Percentiles rank a stretch among this genome's conserved stretches.
phyloP scores from a whole-genome alignment of 345 rosid genomes.

The Linum trigynum region DNA sequence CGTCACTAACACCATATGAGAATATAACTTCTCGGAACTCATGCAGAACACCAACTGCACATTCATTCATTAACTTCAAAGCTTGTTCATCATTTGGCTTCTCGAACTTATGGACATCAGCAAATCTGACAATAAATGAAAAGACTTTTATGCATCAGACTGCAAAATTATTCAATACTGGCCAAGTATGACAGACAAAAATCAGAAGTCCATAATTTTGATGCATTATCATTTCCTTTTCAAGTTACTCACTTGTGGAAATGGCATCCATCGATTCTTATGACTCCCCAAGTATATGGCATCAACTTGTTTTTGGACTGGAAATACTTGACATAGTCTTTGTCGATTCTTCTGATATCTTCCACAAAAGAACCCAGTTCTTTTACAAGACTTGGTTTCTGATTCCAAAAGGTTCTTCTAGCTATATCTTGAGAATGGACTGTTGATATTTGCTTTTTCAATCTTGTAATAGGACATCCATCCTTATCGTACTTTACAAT shows the following conservation, averaged over 20 bases:
- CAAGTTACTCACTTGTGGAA: constrained; percentile 60
- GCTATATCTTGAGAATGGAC: constrained; percentile 53
- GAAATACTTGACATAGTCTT: constrained; percentile 58
- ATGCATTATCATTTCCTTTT: background rate
- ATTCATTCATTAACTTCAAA: constrained; percentile 81
- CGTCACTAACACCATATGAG: constrained; percentile 84
- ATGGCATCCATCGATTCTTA: constrained; percentile 92
- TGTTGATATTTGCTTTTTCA: constrained; percentile 45
- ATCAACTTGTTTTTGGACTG: constrained; percentile 62
- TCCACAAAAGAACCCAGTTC: constrained; percentile 50
- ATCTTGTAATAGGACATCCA: constrained; percentile 64
- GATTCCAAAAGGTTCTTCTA: constrained; percentile 66
- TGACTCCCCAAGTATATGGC: constrained; percentile 68
- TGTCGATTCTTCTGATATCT: constrained; percentile 48
- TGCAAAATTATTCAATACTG: too few species aligned
- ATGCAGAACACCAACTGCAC: constrained; percentile 62
- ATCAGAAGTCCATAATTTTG: too few species aligned
- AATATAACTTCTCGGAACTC: constrained; percentile 63
- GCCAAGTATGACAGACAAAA: too few species aligned
- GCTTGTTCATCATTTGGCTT: constrained; percentile 89
- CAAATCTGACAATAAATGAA: constrained; percentile 50
- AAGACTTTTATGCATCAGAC: constrained; percentile 1
- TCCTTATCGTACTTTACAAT: constrained; percentile 56
- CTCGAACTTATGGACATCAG: constrained; percentile 66
- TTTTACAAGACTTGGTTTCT: constrained; percentile 34